A percentile compares a stretch with the other conserved stretches of the same genome.
phyloP scores from a whole-genome alignment of 768 basidiomycete species.

The Hemileccinum impolitum region DNA sequence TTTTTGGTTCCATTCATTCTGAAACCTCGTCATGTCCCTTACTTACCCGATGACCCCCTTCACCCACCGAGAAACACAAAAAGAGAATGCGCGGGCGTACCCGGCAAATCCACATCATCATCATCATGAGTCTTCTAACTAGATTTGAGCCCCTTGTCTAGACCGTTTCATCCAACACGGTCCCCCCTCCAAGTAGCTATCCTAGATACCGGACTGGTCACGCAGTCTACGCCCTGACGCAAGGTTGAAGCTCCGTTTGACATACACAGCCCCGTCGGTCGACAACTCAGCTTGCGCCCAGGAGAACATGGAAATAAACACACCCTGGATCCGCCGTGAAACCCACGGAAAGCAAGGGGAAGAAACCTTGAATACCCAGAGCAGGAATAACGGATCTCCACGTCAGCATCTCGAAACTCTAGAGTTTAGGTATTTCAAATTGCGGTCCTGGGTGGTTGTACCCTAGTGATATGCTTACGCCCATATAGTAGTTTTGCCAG shows the following conservation, averaged over 20 bases:
- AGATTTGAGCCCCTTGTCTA: neutral
- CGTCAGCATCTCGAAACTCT: conserved; percentile 2
- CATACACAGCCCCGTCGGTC: neutral
- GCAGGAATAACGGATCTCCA: neutral
- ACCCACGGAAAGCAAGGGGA: no score
- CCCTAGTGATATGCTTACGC: no score
- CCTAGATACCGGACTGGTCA: no score
- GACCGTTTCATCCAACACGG: neutral
- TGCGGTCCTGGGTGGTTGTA: neutral
- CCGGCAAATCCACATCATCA: neutral
- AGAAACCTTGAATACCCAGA: no score
- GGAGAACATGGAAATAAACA: neutral
- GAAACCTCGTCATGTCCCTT: neutral
- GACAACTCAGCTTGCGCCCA: neutral
- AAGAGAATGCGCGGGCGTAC: neutral
- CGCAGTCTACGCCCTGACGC: no score
- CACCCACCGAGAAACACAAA: neutral
- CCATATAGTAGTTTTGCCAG: neutral
- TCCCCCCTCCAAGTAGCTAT: no score
- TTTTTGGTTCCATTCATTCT: neutral
- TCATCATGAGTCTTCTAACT: no score
- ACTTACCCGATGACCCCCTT: neutral
- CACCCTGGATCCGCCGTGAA: no score
- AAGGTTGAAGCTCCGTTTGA: neutral
- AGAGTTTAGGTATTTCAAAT: conserved; percentile 3